Conservation (phyloP, 176 grass and related monocot species). For the Cymbopogon citratus region DNA sequence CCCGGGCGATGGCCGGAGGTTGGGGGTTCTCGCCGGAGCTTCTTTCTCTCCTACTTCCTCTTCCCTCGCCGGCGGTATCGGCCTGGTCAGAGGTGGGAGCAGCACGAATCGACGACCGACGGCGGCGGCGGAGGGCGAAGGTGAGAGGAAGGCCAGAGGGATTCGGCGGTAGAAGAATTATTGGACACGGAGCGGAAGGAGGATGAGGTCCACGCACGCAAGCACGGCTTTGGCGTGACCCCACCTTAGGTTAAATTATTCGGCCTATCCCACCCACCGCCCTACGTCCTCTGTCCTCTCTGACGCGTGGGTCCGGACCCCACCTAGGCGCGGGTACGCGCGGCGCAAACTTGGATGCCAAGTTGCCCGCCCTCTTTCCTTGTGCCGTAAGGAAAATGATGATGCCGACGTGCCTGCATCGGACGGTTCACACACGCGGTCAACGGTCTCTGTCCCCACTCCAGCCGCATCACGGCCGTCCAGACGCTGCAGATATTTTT, state of each 20-base stretch:
- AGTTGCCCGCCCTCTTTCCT: conserved; percentile 18
- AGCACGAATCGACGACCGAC: not conserved
- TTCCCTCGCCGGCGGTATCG: not conserved
- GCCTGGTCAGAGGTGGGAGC: not conserved
- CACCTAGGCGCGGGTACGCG: not conserved
- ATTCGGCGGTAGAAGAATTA: conserved; percentile 37
- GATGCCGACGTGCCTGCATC: conserved; percentile 11
- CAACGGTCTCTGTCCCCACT: not conserved
- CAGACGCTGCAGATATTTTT: not conserved
- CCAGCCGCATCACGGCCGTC: conserved; percentile 10
- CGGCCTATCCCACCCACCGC: conserved; percentile 1
- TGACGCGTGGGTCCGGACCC: not conserved
- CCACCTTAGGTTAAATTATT: not conserved
- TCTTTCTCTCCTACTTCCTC: not conserved
- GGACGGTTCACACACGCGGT: conserved; percentile 10
- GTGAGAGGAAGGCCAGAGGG: not conserved
- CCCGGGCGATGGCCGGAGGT: conserved; percentile 29
- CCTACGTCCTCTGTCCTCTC: accelerated
- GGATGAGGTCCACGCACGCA: conserved; percentile 41
- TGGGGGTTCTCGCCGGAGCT: not conserved
- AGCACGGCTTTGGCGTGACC: conserved; percentile 22
- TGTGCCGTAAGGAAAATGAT: conserved; percentile 41
- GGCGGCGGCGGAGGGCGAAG: not conserved
- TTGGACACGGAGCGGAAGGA: conserved; percentile 9
- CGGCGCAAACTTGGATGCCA: conserved; percentile 14